Evolutionary conservation across 805 yeast genomes (phyloP).

Genomic region (Ogataea thermomethanolica): DNA sequence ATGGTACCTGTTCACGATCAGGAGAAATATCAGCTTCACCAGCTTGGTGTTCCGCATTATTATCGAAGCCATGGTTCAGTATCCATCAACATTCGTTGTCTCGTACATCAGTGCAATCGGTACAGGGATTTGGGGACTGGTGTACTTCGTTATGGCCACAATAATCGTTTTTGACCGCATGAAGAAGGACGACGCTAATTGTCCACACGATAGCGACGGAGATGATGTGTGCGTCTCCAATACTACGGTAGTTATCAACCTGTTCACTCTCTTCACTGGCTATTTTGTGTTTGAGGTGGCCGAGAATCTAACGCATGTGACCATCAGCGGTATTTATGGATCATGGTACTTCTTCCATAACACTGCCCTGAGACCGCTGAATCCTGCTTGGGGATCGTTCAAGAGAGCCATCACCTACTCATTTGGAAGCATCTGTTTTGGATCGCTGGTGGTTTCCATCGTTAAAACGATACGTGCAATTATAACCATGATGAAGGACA

Average conservation of each 20-base stretch:
- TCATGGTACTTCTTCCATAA: conserved; percentile 77
- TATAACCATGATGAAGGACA: conserved; percentile 47
- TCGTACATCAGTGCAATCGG: conserved; percentile 37
- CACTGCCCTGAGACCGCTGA: conserved; percentile 57
- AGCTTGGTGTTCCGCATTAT: conserved; percentile 36
- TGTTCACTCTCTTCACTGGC: conserved; percentile 78
- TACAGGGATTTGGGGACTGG: conserved; percentile 56
- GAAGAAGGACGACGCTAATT: conserved; percentile 51
- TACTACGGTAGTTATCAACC: conserved; percentile 30
- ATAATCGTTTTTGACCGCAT: conserved; percentile 34
- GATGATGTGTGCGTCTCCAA: conserved; percentile 31
- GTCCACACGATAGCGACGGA: conserved; percentile 29
- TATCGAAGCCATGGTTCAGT: conserved; percentile 71
- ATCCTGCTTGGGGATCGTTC: conserved; percentile 80
- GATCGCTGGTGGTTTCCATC: conserved; percentile 68
- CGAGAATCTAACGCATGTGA: conserved; percentile 74
- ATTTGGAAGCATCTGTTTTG: conserved; percentile 87
- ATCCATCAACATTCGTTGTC: conserved; percentile 65
- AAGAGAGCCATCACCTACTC: conserved; percentile 76
- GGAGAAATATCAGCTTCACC: conserved; percentile 29
- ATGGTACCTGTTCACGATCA: conserved; percentile 24
- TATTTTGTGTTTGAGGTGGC: conserved; percentile 80
- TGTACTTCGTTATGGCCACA: conserved; percentile 65
- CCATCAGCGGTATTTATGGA: conserved; percentile 82
- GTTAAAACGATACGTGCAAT: conserved; percentile 62